Percentiles rank a stretch among this genome's conserved stretches.
These are phyloP conservation scores for Rhizopus microsporus DNA, from an alignment of 371 early-diverging fungal genomes.

Conservation along the genomic window DNA sequence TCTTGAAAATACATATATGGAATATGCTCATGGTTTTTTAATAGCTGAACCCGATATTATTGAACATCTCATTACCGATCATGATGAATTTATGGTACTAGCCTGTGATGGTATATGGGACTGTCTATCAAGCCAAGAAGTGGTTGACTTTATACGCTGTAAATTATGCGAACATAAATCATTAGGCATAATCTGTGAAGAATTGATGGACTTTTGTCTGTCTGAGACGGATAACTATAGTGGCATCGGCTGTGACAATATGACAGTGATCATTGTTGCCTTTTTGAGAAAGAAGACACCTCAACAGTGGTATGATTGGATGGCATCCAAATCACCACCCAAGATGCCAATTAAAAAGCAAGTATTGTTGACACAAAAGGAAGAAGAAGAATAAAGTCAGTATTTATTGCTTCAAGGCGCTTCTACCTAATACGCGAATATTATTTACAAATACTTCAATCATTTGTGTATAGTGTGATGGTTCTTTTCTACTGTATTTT, in stretches of 20 bases:
- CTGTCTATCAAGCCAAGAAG: constrained; percentile 85
- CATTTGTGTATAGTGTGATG: constrained; percentile 50
- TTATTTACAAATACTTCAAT: constrained; percentile 63
- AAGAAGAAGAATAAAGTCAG: neutral
- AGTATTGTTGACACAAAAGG: constrained; percentile 9
- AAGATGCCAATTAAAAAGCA: constrained; percentile 17
- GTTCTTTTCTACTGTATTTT: constrained; percentile 36
- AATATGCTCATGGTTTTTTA: neutral
- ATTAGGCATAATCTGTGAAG: constrained; percentile 73
- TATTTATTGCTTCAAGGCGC: constrained; percentile 24
- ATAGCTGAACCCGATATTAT: constrained; percentile 80
- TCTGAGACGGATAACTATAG: constrained; percentile 76
- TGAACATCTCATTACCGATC: constrained; percentile 57
- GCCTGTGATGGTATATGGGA: constrained; percentile 99
- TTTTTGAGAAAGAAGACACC: constrained; percentile 69
- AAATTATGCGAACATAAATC: constrained; percentile 51
- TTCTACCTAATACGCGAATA: constrained; percentile 44
- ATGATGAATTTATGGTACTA: constrained; percentile 88
- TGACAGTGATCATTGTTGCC: constrained; percentile 91
- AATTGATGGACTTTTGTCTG: constrained; percentile 84
- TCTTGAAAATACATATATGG: neutral
- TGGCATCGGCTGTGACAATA: constrained; percentile 95
- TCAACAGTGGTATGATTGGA: constrained; percentile 66
- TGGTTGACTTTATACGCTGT: constrained; percentile 74
- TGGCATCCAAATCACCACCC: constrained; percentile 26